Evolutionary conservation across 2,329 filamentous ascomycete species (phyloP), one percentile per base, ranked within the genome.

Genomic region (Colletotrichum tanaceti): DNA sequence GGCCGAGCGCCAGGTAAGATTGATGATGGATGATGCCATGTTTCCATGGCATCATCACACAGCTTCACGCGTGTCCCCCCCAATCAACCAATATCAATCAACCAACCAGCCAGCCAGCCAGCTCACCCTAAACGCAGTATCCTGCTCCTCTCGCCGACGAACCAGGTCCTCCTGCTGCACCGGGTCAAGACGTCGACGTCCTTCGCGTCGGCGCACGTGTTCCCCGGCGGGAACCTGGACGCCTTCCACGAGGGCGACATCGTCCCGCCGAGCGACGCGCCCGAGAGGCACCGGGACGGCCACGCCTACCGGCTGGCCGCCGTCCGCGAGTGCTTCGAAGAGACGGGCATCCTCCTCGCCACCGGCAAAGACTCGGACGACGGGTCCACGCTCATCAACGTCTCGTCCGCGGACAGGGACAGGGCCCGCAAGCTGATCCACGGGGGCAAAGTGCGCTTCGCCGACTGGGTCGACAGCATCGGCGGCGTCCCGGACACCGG

Each of bases 161-260:
- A 98, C 78, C 90, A 97, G 77, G 89, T 98, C 54, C 86, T 99
- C 0, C 88, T 98, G 20, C 88, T 98, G 10, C 94, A 94, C 78
- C 90, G 96, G 71, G 93, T 97, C 3, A 86, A 90, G 72, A 93
- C 91, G 1, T 96, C 93, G 0, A 89, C 88, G 1, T 91, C 94
- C 3, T 98, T 98, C 75, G 88, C 95, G 4, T 95, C 93, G 0
- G 96, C 95, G 0, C 94, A 98, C 76, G 96, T 99, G 70, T 99
- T 99, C 73, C 95, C 96, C 0, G 96, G 96, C 41, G 96, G 96
- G 6, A 94, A 94, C 74, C 85, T 97, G 24, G 91, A 93, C 14
- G 79, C 87, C 0, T 87, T 87, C 22, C 93, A 97, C 74, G 95
- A 98, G 73, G 94, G 92, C 3, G 72, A 72, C 0, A 77, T 88